These are phyloP conservation scores for Trichosanthes truncata DNA, from an alignment of 306 rosid species.

Conservation along the genomic window DNA sequence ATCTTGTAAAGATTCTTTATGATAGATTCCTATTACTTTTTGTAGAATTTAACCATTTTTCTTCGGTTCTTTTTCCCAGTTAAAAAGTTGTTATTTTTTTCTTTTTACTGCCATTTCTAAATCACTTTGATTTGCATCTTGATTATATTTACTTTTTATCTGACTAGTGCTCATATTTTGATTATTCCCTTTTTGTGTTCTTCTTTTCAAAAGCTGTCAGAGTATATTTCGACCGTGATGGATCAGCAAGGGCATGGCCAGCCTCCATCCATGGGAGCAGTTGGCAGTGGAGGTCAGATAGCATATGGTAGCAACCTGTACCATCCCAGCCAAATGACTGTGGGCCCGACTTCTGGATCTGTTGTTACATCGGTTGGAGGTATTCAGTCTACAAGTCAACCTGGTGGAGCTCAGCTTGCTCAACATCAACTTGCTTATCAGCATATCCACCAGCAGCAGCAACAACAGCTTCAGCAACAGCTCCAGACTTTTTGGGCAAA, in stretches of 20 bases:
- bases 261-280: constrained; percentile 21
- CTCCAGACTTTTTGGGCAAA: constrained; percentile 46
- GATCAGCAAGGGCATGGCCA: constrained; percentile 30
- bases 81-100: not conserved
- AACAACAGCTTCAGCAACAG: constrained; percentile 40
- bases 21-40: not conserved
- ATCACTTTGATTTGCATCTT: not conserved
- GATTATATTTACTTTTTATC: not conserved
- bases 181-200: not conserved
- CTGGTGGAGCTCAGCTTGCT: constrained; percentile 33
- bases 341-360: constrained; percentile 12
- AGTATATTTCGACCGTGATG: constrained; percentile 15
- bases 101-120: not conserved
- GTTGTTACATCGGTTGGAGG: constrained; percentile 24
- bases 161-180: not conserved
- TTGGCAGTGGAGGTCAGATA: constrained; percentile 24
- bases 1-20: not conserved
- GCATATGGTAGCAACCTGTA: constrained; percentile 24
- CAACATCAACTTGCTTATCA: constrained; percentile 48
- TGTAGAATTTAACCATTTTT: not conserved
- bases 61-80: not conserved
- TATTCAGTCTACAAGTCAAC: constrained; percentile 28
- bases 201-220: not conserved
- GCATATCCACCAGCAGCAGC: constrained; percentile 35
- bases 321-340: constrained; percentile 20